These are phyloP conservation scores for Vaccinium darrowii DNA, from an alignment of 148 eudicot species.

Conservation along the genomic window DNA sequence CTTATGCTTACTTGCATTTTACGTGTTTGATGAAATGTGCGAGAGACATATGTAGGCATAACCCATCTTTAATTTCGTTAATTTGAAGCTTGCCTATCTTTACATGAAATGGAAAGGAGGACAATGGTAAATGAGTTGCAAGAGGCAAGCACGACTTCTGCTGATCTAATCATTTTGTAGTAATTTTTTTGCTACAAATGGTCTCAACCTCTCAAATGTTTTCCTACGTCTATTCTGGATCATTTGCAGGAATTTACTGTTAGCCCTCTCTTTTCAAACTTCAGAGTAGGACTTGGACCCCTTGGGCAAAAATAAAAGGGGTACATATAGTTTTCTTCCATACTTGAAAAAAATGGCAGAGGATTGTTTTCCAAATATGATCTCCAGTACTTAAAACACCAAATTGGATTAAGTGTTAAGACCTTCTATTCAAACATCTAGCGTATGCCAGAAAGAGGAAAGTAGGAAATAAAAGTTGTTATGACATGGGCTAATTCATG, in stretches of 20 bases:
- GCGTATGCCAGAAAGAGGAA: not conserved
- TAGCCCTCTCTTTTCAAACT: not conserved
- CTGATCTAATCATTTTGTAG: too few species aligned
- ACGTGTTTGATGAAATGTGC: too few species aligned
- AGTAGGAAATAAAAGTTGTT: not conserved
- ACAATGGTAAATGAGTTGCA: too few species aligned
- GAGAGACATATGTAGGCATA: too few species aligned
- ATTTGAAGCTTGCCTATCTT: too few species aligned
- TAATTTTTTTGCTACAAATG: too few species aligned
- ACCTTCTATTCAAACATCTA: not conserved
- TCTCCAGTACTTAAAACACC: not conserved
- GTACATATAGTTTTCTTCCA: too few species aligned
- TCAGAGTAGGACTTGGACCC: not conserved
- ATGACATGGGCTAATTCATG: not conserved
- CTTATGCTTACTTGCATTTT: too few species aligned
- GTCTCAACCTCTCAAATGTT: too few species aligned
- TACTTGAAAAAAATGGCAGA: not conserved
- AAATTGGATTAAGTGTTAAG: not conserved
- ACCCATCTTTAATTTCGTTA: too few species aligned
- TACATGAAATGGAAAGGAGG: too few species aligned
- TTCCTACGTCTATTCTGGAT: conserved; percentile 35
- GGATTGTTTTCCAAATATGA: not conserved
- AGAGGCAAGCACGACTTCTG: too few species aligned
- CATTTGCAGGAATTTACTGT: conserved; percentile 25
- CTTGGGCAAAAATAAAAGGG: not conserved